These are phyloP conservation scores for Miscanthus lutarioriparius DNA, from an alignment of 176 grass and related monocot genomes.

Conservation along the genomic window DNA sequence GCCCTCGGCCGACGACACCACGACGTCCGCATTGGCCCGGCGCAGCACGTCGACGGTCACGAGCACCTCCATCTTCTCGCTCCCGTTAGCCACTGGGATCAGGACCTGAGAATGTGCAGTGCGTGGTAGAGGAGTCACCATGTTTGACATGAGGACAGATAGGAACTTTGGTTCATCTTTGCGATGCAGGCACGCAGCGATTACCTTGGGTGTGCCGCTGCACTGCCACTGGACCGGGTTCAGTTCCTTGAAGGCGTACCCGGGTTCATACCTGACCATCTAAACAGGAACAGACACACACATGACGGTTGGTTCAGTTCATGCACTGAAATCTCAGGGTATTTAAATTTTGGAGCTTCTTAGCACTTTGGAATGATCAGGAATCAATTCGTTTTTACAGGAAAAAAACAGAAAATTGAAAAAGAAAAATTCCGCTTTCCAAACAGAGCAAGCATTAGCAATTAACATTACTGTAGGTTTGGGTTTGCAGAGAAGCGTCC, in stretches of 20 bases:
- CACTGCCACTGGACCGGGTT: constrained; percentile 51
- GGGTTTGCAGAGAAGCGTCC: neutral
- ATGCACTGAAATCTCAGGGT: neutral
- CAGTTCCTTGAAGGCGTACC: constrained; percentile 43
- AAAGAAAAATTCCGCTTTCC: no score
- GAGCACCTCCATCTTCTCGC: constrained; percentile 55
- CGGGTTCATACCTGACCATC: constrained; percentile 42
- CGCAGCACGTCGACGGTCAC: constrained; percentile 54
- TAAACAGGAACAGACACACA: neutral
- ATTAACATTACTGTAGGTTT: no score
- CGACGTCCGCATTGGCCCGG: constrained; percentile 55
- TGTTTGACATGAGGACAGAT: neutral
- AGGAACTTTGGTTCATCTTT: neutral
- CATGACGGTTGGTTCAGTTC: neutral
- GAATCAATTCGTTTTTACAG: no score
- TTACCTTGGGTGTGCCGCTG: constrained; percentile 51
- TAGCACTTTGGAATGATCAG: no score
- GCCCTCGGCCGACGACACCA: constrained; percentile 43
- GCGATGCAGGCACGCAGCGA: neutral
- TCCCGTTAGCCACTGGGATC: constrained; percentile 54
- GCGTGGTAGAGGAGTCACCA: neutral
- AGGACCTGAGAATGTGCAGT: constrained; percentile 41
- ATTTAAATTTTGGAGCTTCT: neutral
- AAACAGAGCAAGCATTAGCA: no score
- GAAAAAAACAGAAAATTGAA: no score